These are phyloP conservation scores for Mrakia blollopis DNA, from an alignment of 768 basidiomycete species.

Conservation along the genomic window DNA sequence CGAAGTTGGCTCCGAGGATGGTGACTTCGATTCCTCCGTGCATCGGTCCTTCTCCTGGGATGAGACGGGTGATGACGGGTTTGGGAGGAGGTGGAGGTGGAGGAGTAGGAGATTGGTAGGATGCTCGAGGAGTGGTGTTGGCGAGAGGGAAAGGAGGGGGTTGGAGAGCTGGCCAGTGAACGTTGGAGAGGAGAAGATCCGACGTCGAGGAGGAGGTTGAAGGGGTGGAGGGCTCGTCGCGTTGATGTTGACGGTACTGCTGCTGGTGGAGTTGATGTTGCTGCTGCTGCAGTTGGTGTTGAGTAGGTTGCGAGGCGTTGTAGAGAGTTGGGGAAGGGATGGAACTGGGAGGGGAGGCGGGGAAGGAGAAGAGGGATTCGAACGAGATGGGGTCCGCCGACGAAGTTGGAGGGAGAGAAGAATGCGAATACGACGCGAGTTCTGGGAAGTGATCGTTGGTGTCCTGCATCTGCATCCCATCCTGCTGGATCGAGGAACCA, in stretches of 20 bases:
- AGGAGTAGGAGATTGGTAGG: conserved; percentile 3
- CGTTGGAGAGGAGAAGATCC: conserved; percentile 34
- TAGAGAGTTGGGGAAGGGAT: conserved; percentile 22
- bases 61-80: conserved; percentile 73
- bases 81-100: conserved; percentile 42
- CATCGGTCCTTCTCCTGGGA: conserved; percentile 77
- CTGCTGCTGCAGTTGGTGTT: neutral
- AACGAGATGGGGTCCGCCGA: conserved; percentile 21
- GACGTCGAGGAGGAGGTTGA: conserved; percentile 17
- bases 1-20: conserved; percentile 82
- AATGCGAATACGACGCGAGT: conserved; percentile 9
- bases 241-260: neutral
- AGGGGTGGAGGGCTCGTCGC: conserved; percentile 7
- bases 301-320: neutral
- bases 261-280: neutral
- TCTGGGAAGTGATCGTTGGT: neutral
- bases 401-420: conserved; percentile 5
- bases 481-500: neutral
- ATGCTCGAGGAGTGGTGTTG: neutral
- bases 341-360: conserved; percentile 23
- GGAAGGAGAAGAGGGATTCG: conserved; percentile 20
- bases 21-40: conserved; percentile 93
- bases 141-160: neutral
- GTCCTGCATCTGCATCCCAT: neutral
- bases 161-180: conserved; percentile 19